These are phyloP conservation scores for Zalaria sp. DNA, from an alignment of 2,329 filamentous ascomycete species.

Conservation along the genomic window DNA sequence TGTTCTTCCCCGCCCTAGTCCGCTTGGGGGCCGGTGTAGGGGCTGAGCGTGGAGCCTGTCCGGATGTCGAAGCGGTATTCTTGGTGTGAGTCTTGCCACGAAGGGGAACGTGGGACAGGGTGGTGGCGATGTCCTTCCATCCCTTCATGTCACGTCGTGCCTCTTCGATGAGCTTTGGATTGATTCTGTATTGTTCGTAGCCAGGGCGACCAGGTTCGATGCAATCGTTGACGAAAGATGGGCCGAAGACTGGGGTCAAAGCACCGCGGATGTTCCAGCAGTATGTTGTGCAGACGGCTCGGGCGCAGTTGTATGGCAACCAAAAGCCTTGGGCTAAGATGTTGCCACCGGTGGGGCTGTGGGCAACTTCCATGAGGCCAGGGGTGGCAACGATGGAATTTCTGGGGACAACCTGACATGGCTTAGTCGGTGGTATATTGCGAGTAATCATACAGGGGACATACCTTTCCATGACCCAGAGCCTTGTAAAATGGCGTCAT, in stretches of 20 bases:
- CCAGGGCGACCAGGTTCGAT: constrained; percentile 46
- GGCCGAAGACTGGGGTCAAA: constrained; percentile 81
- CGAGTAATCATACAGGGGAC: constrained; percentile 6
- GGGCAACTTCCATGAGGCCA: constrained; percentile 75
- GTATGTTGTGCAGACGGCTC: constrained; percentile 77
- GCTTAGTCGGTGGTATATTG: constrained; percentile 7
- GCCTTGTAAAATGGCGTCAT: constrained; percentile 95
- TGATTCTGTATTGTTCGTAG: constrained; percentile 29
- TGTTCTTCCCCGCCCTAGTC: no score
- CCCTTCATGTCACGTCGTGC: constrained; percentile 22
- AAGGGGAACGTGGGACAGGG: constrained; percentile 9
- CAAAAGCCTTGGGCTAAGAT: constrained; percentile 93
- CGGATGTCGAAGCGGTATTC: constrained; percentile 2
- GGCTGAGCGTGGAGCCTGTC: no score
- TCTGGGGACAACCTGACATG: constrained; percentile 62
- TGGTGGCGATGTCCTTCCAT: constrained; percentile 12
- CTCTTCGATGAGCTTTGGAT: constrained; percentile 21
- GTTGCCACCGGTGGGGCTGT: constrained; percentile 88
- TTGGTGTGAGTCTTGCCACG: constrained; percentile 8
- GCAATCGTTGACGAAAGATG: constrained; percentile 63
- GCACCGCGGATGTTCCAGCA: constrained; percentile 74
- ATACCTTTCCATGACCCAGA: constrained; percentile 72
- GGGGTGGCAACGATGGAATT: constrained; percentile 59
- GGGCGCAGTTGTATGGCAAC: constrained; percentile 83
- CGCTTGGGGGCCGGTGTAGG: no score